phyloP scores from a whole-genome alignment of 1,284 basidiomycete genomes.

The Cutaneotrichosporon sp. region DNA sequence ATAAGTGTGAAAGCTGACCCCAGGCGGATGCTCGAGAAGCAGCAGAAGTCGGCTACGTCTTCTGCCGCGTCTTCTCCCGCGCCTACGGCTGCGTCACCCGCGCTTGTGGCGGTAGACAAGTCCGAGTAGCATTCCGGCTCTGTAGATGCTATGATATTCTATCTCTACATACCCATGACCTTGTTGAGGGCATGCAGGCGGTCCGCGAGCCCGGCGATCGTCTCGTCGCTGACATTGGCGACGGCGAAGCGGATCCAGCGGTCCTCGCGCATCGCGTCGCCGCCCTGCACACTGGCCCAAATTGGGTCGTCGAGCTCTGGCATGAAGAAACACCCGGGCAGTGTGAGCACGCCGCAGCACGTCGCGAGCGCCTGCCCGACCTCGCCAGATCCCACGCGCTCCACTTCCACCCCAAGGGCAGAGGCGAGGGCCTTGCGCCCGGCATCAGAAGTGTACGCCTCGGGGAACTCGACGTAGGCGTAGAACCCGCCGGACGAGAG shows the following conservation, averaged over 20 bases:
- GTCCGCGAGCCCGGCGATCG: constrained; percentile 62
- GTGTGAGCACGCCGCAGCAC: constrained; percentile 65
- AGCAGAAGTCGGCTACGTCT: constrained; percentile 39
- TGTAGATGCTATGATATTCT: constrained; percentile 12
- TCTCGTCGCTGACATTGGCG: constrained; percentile 72
- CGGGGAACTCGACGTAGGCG: constrained; percentile 72
- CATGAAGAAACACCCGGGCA: constrained; percentile 72
- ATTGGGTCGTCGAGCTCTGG: constrained; percentile 40
- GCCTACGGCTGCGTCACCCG: constrained; percentile 1
- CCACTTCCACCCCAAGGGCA: constrained; percentile 60
- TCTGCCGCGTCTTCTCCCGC: constrained; percentile 6
- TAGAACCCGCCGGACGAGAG: constrained; percentile 71
- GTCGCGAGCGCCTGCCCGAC: constrained; percentile 65
- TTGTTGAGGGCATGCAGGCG: constrained; percentile 59
- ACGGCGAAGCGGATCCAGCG: constrained; percentile 63
- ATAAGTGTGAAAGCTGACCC: constrained; percentile 11
- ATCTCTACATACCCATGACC: constrained; percentile 23
- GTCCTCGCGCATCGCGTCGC: constrained; percentile 38
- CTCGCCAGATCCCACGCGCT: constrained; percentile 52
- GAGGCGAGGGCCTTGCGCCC: constrained; percentile 62
- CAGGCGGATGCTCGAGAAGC: constrained; percentile 46
- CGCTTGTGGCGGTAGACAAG: constrained; percentile 15
- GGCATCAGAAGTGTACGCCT: constrained; percentile 64
- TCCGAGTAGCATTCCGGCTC: constrained; percentile 18
- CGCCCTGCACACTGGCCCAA: constrained; percentile 35